Evolutionary conservation across 2,329 filamentous ascomycete genomes (phyloP), one percentile per base, ranked within the genome.

Genomic region (Monilinia fructicola): DNA sequence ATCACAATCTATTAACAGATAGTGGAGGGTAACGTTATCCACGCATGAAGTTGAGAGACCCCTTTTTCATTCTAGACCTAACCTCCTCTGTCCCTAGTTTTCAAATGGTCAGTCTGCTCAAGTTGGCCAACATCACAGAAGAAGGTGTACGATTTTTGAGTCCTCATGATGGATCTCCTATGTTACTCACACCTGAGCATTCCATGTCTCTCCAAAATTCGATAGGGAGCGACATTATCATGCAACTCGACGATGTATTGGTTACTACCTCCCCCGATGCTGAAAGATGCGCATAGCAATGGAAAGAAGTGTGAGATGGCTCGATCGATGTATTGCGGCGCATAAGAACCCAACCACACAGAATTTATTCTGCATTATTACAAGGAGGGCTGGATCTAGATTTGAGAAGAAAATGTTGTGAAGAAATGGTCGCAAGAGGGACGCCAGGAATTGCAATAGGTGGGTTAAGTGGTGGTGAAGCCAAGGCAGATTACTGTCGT

Each of bases 341-440:
- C 96, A 99, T 81, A 87, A 88, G 75, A 90, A 93, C 66, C 91
- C 93, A 0, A 84, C 89, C 40, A 83, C 83, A 1, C 95, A 99
- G 78, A 99, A 97, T 74, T 84, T 99, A 7, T 99, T 99, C 78
- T 99, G 96, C 78, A 99, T 99, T 75, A 97, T 99, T 99, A 71
- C 95, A 99, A 79, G 95, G 95, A 69, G 95, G 95, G 0, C 81
- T 99, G 11, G 93, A 99, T 78, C 80, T 97, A 5, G 90, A 93
- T 1, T 87, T 99, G 83, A 87, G 95, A 28, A 85, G 84, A 69
- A 85, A 94, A 77, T 99, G 96, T 79, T 94, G 91, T 71, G 80
- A 81, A 60, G 89, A 91, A 75, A 99, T 99, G 96, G 84, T 97
- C 2, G 89, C 87, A 44, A 85, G 96, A 71, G 88, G 96, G 78